Conservation (phyloP, 805 yeast genomes). For the Nakazawaea peltata region DNA sequence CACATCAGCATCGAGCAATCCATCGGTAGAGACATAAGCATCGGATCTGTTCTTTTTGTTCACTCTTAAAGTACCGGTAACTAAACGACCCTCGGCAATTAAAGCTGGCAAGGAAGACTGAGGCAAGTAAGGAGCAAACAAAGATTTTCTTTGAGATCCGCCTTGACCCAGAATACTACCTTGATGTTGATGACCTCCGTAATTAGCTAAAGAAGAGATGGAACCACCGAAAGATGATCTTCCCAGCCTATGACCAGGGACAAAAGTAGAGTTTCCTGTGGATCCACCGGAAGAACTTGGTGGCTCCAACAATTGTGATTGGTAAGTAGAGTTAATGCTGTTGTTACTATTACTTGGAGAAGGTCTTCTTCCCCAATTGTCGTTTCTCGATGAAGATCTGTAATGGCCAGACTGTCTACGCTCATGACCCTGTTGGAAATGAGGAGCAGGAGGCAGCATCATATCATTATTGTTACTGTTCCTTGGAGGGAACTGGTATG, state of each 20-base stretch:
- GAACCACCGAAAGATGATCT: constrained; percentile 68
- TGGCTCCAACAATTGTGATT: constrained; percentile 1
- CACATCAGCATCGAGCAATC: constrained; percentile 90
- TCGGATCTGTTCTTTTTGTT: constrained; percentile 95
- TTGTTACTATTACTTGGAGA: constrained; percentile 24
- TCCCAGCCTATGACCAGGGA: constrained; percentile 67
- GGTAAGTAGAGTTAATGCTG: constrained; percentile 16
- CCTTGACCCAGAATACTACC: constrained; percentile 21
- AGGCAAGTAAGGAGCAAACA: constrained; percentile 94
- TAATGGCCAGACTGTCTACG: constrained; percentile 33
- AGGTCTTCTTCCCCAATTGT: constrained; percentile 61
- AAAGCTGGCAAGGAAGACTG: constrained; percentile 88
- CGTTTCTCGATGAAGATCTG: constrained; percentile 31
- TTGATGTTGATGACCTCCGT: constrained; percentile 20
- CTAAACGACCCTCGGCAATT: constrained; percentile 83
- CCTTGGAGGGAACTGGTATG: constrained; percentile 24
- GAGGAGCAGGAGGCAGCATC: constrained; percentile 57
- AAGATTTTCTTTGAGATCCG: constrained; percentile 53
- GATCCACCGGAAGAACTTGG: too few species aligned
- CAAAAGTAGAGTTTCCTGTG: constrained; percentile 28
- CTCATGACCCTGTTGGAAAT: constrained; percentile 31
- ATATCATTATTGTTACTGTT: too few species aligned
- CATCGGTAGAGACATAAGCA: constrained; percentile 97
- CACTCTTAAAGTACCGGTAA: constrained; percentile 87
- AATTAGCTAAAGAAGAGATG: constrained; percentile 38